Evolutionary conservation across 2,329 filamentous ascomycete genomes (phyloP).

Genomic region (Cryphonectria japonica): DNA sequence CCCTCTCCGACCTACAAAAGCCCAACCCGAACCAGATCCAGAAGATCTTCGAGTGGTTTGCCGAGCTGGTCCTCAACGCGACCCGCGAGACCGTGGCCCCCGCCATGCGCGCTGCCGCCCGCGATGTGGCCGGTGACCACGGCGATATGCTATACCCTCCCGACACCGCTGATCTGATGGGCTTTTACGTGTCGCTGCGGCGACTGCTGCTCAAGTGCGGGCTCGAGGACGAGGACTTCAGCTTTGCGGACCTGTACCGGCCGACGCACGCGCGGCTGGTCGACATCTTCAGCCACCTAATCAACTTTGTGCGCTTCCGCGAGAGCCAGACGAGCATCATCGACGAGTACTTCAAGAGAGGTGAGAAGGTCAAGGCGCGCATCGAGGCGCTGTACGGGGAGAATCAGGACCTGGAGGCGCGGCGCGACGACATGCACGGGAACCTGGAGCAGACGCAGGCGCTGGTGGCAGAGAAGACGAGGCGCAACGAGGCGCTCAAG

Average conservation of each 20-base stretch:
- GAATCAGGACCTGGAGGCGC: slow-evolving; percentile 84
- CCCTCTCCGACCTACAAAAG: slow-evolving; percentile 84
- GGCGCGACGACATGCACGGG: slow-evolving; percentile 78
- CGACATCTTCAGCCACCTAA: slow-evolving; percentile 96
- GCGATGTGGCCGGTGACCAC: slow-evolving; percentile 80
- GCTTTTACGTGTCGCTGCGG: slow-evolving; percentile 85
- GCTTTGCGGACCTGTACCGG: slow-evolving; percentile 87
- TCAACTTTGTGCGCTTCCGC: slow-evolving; percentile 97
- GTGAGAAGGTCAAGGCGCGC: slow-evolving; percentile 80
- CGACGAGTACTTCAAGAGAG: slow-evolving; percentile 91
- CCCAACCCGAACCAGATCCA: slow-evolving; percentile 94
- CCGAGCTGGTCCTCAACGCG: slow-evolving; percentile 89
- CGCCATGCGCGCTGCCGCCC: slow-evolving; percentile 88
- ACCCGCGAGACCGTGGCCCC: slow-evolving; percentile 93
- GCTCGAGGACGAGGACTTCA: slow-evolving; percentile 90
- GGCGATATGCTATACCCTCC: slow-evolving; percentile 77
- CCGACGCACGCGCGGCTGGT: slow-evolving; percentile 88
- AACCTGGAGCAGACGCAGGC: slow-evolving; percentile 81
- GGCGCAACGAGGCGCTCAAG: slow-evolving; percentile 86
- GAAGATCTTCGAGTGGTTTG: slow-evolving; percentile 98
- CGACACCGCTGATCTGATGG: slow-evolving; percentile 93
- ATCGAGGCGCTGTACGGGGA: slow-evolving; percentile 85
- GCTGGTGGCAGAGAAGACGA: slow-evolving; percentile 81
- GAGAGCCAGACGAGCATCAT: slow-evolving; percentile 89
- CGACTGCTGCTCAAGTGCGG: slow-evolving; percentile 84